Percentiles rank a stretch among this genome's conserved stretches.
Conservation (phyloP, 2,329 filamentous ascomycete genomes). For the Neonectria sp. region DNA sequence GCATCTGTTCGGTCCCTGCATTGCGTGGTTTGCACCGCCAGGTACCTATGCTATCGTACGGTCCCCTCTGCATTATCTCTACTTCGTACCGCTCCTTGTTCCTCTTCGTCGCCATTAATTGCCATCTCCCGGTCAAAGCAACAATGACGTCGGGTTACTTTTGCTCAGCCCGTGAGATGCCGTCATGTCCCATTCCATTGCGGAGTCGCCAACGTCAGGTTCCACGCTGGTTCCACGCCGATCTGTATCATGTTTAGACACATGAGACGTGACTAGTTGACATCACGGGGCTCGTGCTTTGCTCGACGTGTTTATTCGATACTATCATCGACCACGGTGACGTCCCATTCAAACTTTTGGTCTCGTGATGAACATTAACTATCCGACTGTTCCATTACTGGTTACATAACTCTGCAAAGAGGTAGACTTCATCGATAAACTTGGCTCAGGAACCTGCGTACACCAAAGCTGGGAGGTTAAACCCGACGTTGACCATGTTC, state of each 20-base stretch:
- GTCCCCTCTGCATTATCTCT: background rate
- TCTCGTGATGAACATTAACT: constrained; percentile 5
- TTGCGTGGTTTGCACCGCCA: background rate
- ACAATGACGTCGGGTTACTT: background rate
- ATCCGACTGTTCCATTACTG: background rate
- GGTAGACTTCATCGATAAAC: background rate
- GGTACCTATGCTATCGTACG: background rate
- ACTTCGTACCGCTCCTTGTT: background rate
- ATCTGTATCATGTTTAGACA: constrained; percentile 9
- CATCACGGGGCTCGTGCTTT: constrained; percentile 17
- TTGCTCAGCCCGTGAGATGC: constrained; percentile 25
- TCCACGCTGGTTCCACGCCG: constrained; percentile 11
- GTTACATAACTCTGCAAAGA: background rate
- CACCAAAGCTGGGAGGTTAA: background rate
- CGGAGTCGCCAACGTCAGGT: constrained; percentile 19
- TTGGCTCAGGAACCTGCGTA: background rate
- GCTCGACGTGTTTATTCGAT: background rate
- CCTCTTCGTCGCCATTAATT: background rate
- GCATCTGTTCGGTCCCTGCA: constrained; percentile 6
- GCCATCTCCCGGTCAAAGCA: background rate
- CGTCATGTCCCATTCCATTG: constrained; percentile 44
- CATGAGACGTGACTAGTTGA: constrained; percentile 14
- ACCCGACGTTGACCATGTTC: background rate
- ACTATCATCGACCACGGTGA: background rate
- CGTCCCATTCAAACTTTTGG: constrained; percentile 15